phyloP scores from a whole-genome alignment of 257 asterid genomes.

The Sherardia arvensis region DNA sequence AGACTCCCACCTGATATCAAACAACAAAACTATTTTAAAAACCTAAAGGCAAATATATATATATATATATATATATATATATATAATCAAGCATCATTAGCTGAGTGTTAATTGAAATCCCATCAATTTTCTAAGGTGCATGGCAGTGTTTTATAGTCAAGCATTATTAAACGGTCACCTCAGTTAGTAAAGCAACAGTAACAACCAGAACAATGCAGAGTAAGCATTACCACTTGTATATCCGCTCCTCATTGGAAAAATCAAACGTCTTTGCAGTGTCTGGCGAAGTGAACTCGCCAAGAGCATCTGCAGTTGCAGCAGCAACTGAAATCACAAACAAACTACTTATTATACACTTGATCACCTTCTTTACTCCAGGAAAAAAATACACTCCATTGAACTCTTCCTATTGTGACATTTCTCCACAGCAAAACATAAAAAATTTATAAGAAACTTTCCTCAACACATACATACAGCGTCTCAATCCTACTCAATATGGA shows the following conservation, averaged over 20 bases:
- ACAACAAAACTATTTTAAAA: conserved; percentile 15
- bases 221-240: conserved; percentile 68
- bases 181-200: neutral
- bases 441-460: neutral
- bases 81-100: neutral
- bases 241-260: conserved; percentile 78
- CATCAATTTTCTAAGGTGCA: neutral
- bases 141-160: neutral
- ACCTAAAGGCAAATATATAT: neutral
- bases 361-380: neutral
- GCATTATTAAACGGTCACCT: neutral
- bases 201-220: neutral
- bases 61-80: too few relatives aligned
- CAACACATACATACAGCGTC: neutral
- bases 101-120: neutral
- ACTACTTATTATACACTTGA: conserved; percentile 1
- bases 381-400: neutral
- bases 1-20: conserved; percentile 86
- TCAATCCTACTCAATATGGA: neutral
- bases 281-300: conserved; percentile 62
- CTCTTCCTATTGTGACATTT: neutral
- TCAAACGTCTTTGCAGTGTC: conserved; percentile 76
- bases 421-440: neutral
- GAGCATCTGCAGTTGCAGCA: conserved; percentile 38
- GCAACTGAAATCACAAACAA: conserved; percentile 41